Conservation (phyloP, 148 eudicot genomes). For the Chenopodium quinoa region DNA sequence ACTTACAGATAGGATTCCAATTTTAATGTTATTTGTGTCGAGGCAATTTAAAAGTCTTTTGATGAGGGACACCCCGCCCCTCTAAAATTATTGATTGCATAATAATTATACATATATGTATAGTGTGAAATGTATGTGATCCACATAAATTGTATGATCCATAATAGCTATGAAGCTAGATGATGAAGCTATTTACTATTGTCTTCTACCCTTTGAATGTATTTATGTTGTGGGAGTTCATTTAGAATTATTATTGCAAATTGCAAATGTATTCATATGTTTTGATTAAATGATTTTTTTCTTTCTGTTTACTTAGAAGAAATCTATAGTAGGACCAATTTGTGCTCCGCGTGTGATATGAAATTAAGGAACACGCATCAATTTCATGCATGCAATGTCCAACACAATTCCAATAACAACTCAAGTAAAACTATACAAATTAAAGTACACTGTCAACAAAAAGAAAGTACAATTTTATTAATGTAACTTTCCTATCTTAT, state of each 20-base stretch:
- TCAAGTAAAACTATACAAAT: too few species aligned
- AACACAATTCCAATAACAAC: too few species aligned
- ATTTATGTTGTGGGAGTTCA: not conserved
- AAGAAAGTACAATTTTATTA: too few species aligned
- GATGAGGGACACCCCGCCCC: too few species aligned
- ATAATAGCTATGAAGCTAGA: not conserved
- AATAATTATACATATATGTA: too few species aligned
- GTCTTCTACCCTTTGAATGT: not conserved
- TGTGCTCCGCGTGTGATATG: not conserved
- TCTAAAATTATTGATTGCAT: too few species aligned
- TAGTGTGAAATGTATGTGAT: not conserved
- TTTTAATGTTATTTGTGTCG: not conserved
- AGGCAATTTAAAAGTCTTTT: not conserved
- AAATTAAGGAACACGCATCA: too few species aligned
- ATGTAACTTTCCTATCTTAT: too few species aligned
- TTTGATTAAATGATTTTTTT: not conserved
- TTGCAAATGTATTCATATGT: not conserved
- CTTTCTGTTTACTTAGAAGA: not conserved
- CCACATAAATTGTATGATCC: not conserved
- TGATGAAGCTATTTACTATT: not conserved
- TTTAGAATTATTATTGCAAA: not conserved
- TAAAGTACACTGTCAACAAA: too few species aligned
- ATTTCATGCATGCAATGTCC: too few species aligned
- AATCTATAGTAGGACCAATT: not conserved
- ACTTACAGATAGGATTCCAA: not conserved